A percentile compares a stretch with the other conserved stretches of the same genome.
Conservation (phyloP, 192 early-diverging fungal species). For the Coemansia asiatica region DNA sequence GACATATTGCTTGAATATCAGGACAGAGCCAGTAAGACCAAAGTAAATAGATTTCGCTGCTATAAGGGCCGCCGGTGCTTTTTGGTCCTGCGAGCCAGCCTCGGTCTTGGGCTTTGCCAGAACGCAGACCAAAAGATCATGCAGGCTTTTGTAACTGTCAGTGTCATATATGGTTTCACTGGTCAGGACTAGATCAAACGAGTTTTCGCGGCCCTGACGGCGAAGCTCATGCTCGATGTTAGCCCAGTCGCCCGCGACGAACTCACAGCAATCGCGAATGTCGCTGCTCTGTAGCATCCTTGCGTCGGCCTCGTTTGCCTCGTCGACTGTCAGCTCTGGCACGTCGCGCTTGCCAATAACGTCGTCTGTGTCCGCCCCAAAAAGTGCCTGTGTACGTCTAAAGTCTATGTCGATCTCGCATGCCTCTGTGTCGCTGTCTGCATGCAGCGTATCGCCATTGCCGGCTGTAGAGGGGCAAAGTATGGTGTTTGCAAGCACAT, state of each 20-base stretch:
- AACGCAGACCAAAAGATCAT: constrained; percentile 56
- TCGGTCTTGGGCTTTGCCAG: constrained; percentile 55
- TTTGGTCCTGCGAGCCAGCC: constrained; percentile 31
- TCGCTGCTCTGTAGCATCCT: constrained; percentile 18
- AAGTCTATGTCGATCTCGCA: constrained; percentile 52
- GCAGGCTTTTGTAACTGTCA: constrained; percentile 61
- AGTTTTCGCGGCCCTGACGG: constrained; percentile 49
- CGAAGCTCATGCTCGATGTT: constrained; percentile 52
- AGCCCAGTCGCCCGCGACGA: constrained; percentile 71
- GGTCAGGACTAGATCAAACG: constrained; percentile 72
- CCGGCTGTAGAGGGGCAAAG: constrained; percentile 28
- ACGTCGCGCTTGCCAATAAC: constrained; percentile 35
- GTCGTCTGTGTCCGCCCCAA: constrained; percentile 35
- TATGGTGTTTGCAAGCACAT: constrained; percentile 79
- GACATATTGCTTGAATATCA: constrained; percentile 70
- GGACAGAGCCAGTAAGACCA: constrained; percentile 85
- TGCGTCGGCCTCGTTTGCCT: constrained; percentile 32
- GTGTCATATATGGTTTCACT: constrained; percentile 78
- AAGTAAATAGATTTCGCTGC: constrained; percentile 95
- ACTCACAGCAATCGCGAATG: constrained; percentile 49
- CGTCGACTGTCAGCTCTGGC: constrained; percentile 47
- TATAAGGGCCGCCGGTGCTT: constrained; percentile 56
- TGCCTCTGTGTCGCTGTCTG: constrained; percentile 32
- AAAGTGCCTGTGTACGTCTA: constrained; percentile 37
- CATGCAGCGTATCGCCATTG: constrained; percentile 64